A percentile compares a stretch with the other conserved stretches of the same genome.
phyloP scores from a whole-genome alignment of 805 yeast species.

The Candida multigemmis region DNA sequence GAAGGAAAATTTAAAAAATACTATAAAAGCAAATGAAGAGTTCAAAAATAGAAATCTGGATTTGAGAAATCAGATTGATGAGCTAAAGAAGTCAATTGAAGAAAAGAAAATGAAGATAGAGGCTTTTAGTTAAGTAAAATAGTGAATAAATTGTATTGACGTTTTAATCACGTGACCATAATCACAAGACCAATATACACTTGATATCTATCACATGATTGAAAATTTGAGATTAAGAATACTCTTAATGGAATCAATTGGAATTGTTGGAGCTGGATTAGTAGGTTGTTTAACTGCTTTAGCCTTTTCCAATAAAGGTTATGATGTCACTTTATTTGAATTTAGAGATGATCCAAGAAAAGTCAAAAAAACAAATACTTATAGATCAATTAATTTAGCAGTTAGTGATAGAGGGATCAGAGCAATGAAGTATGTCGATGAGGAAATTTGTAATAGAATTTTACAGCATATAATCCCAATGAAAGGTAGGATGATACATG shows the following conservation, averaged over 20 bases:
- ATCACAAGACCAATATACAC: too few species aligned
- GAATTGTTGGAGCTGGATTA: slow-evolving; percentile 81
- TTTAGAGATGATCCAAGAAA: slow-evolving; percentile 57
- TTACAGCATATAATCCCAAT: slow-evolving; percentile 66
- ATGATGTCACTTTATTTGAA: slow-evolving; percentile 64
- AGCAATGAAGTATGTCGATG: slow-evolving; percentile 57
- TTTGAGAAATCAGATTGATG: slow-evolving; percentile 23
- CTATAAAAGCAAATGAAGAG: slow-evolving; percentile 31
- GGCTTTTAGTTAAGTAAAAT: too few species aligned
- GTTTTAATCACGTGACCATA: too few species aligned
- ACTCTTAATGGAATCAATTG: too few species aligned
- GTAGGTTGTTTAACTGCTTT: slow-evolving; percentile 82
- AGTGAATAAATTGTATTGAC: too few species aligned
- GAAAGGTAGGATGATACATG: slow-evolving; percentile 88
- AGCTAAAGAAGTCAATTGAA: slow-evolving; percentile 13
- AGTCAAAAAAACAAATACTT: slow-evolving; percentile 21
- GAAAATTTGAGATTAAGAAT: too few species aligned
- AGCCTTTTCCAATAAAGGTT: slow-evolving; percentile 69
- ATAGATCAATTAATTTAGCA: slow-evolving; percentile 78
- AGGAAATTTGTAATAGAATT: slow-evolving; percentile 45
- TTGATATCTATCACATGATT: too few species aligned
- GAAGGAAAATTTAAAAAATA: slow-evolving; percentile 28
- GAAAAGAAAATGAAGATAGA: slow-evolving; percentile 17
- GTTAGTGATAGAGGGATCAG: slow-evolving; percentile 78
- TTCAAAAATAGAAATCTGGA: slow-evolving; percentile 23